Conservation (phyloP, 192 early-diverging fungal genomes). For the Phlyctochytrium bullatum region DNA sequence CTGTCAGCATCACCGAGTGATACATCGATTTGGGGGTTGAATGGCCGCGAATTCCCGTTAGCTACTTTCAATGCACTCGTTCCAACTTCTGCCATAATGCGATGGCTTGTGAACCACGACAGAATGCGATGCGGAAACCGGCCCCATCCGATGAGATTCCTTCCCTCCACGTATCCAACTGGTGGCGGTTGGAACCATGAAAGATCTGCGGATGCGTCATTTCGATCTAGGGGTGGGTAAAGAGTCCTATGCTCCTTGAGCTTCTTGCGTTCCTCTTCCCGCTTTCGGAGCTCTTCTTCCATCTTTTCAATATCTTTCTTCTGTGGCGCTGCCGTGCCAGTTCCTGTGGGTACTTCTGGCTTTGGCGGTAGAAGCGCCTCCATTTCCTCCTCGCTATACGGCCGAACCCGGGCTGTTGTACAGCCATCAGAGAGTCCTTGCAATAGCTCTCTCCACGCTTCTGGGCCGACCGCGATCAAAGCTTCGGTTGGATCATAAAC, state of each 20-base stretch:
- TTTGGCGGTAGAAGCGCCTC: not conserved
- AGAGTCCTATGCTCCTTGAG: not conserved
- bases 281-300: not conserved
- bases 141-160: constrained; percentile 28
- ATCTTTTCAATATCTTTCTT: constrained; percentile 7
- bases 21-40: constrained; percentile 6
- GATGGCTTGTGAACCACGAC: constrained; percentile 36
- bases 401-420: constrained; percentile 9
- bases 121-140: constrained; percentile 32
- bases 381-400: not conserved
- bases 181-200: constrained; percentile 28
- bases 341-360: not conserved
- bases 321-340: not conserved
- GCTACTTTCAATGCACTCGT: constrained; percentile 27
- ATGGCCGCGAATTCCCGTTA: constrained; percentile 17
- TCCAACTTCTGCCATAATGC: constrained; percentile 25
- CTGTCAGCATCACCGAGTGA: constrained; percentile 11
- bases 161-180: constrained; percentile 32
- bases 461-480: constrained; percentile 36
- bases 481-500: constrained; percentile 30
- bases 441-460: constrained; percentile 39
- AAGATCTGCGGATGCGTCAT: not conserved
- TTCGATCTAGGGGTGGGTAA: not conserved
- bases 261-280: constrained; percentile 6
- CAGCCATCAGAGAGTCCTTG: constrained; percentile 34